Evolutionary conservation across 1,284 basidiomycete species (phyloP).

Genomic region (Flammula alnicola): DNA sequence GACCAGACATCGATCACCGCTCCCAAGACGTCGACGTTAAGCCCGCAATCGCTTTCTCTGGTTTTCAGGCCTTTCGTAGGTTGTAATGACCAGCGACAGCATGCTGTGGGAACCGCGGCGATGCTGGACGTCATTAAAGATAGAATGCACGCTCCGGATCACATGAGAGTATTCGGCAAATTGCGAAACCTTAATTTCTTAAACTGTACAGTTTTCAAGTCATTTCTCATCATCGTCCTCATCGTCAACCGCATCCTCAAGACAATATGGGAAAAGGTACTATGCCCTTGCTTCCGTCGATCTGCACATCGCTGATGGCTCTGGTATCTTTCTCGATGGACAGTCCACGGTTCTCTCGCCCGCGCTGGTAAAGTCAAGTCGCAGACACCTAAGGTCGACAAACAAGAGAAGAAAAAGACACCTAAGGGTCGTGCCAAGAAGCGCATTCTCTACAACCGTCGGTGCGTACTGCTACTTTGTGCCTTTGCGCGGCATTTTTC

Average conservation of each 20-base stretch:
- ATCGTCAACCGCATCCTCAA: slow-evolving; percentile 36
- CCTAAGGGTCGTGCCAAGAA: slow-evolving; percentile 98
- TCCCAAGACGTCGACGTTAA: too few species aligned
- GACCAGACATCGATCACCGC: too few species aligned
- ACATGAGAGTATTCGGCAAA: slow-evolving; percentile 13
- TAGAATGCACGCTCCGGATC: too few species aligned
- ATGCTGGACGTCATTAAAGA: too few species aligned
- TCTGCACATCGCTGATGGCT: slow-evolving; percentile 6
- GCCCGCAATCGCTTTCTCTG: too few species aligned
- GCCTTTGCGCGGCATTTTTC: neutral
- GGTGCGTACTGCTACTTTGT: slow-evolving; percentile 49
- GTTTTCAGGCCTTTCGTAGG: too few species aligned
- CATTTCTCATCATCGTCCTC: slow-evolving; percentile 27
- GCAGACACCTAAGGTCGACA: slow-evolving; percentile 96
- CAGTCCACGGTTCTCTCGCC: slow-evolving; percentile 99
- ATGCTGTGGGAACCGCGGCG: too few species aligned
- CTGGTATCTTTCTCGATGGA: slow-evolving; percentile 4
- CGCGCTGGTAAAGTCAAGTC: slow-evolving; percentile 99
- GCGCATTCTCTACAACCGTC: slow-evolving; percentile 92
- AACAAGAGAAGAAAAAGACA: slow-evolving; percentile 97
- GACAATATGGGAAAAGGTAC: slow-evolving; percentile 72
- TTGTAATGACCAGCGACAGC: too few species aligned
- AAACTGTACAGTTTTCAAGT: slow-evolving; percentile 38
- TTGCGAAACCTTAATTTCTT: slow-evolving; percentile 39
- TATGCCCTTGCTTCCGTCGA: slow-evolving; percentile 18